Evolutionary conservation across 768 basidiomycete species (phyloP).

Genomic region (Trametes elegans): DNA sequence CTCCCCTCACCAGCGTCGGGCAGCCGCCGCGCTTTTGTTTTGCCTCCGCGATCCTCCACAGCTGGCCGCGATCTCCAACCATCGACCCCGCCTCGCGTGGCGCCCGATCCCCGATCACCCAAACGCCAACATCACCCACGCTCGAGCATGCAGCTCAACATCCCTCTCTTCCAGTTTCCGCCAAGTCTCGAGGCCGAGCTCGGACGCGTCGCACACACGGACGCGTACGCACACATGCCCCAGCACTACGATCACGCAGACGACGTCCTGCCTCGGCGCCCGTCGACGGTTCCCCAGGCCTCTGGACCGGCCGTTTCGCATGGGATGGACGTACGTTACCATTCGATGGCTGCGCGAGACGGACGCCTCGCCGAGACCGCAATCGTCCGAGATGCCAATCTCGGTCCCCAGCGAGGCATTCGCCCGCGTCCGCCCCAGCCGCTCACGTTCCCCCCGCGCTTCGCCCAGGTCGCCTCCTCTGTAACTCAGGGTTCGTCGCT

Average conservation of each 20-base stretch:
- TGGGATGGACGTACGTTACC: too few species aligned
- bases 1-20: neutral
- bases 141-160: neutral
- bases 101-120: constrained; percentile 1
- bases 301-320: neutral
- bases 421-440: neutral
- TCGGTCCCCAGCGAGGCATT: too few species aligned
- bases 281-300: neutral
- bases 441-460: neutral
- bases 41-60: neutral
- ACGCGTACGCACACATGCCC: neutral
- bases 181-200: constrained; percentile 10
- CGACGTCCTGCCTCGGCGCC: neutral
- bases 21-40: neutral
- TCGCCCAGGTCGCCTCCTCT: neutral
- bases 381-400: too few species aligned
- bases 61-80: neutral
- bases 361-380: too few species aligned
- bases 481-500: neutral
- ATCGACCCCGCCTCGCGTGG: neutral
- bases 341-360: too few species aligned
- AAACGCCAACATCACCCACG: neutral
- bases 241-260: neutral
- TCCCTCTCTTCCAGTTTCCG: constrained; percentile 18
- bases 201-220: neutral